Conservation (phyloP, 2,329 filamentous ascomycete species). For the Pyricularia sp. region DNA sequence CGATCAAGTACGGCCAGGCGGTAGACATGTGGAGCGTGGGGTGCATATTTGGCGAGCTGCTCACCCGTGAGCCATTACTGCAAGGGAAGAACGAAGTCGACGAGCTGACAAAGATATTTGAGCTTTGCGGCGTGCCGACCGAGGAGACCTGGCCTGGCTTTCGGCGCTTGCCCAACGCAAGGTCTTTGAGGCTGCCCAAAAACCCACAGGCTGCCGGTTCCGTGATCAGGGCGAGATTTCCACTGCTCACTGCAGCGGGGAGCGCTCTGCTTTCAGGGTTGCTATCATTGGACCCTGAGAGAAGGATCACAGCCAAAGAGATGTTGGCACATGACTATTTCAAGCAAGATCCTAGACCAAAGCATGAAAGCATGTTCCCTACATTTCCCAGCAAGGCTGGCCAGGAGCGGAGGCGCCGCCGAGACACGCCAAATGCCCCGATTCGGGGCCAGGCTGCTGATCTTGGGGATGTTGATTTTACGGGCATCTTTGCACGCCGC, state of each 20-base stretch:
- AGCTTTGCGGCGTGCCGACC: constrained; percentile 74
- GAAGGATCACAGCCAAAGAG: constrained; percentile 56
- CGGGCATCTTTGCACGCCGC: constrained; percentile 55
- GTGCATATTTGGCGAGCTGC: constrained; percentile 87
- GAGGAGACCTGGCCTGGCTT: constrained; percentile 78
- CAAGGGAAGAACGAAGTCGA: constrained; percentile 90
- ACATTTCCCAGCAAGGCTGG: constrained; percentile 94
- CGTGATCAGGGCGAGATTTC: constrained; percentile 64
- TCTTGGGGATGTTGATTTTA: constrained; percentile 49
- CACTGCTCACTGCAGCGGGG: constrained; percentile 66
- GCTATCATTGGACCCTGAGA: constrained; percentile 60
- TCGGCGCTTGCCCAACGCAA: constrained; percentile 74
- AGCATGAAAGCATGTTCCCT: constrained; percentile 84
- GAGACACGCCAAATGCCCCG: constrained; percentile 72
- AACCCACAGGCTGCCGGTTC: constrained; percentile 27
- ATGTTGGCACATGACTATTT: constrained; percentile 79
- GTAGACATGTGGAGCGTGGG: constrained; percentile 95
- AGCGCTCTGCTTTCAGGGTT: constrained; percentile 55
- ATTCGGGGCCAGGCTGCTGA: constrained; percentile 56
- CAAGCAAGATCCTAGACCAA: constrained; percentile 75
- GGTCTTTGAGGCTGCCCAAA: constrained; percentile 57
- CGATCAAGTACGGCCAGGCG: constrained; percentile 57
- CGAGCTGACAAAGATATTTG: constrained; percentile 76
- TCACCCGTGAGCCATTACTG: constrained; percentile 69
- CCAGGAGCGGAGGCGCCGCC: constrained; percentile 64